Percentiles rank a stretch among this genome's conserved stretches.
Evolutionary conservation across 257 asterid species (phyloP).

Genomic region (Penstemon newberryi): DNA sequence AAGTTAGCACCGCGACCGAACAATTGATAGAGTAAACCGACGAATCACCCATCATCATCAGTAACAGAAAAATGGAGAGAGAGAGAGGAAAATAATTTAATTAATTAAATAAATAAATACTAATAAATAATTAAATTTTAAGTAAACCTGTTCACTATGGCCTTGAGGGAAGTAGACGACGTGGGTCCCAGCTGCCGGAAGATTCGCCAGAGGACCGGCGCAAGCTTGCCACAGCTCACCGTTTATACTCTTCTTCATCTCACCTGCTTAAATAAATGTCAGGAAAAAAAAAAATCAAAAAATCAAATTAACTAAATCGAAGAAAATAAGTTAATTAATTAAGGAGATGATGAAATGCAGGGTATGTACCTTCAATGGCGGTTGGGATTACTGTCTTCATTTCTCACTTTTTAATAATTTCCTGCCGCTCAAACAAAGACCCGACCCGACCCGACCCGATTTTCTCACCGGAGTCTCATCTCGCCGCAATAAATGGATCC

Average conservation of each 20-base stretch:
- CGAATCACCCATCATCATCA: no score
- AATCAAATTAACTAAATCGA: no score
- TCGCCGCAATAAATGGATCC: no score
- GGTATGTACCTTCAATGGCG: neutral
- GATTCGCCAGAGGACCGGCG: slow-evolving; percentile 87
- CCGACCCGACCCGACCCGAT: no score
- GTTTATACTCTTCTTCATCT: slow-evolving; percentile 67
- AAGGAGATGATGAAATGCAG: no score
- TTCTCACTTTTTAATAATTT: neutral
- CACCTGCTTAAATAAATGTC: slow-evolving; percentile 42
- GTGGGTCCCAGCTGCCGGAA: slow-evolving; percentile 98
- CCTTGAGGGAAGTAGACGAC: slow-evolving; percentile 95
- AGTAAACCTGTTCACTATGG: slow-evolving; percentile 81
- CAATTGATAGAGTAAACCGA: no score
- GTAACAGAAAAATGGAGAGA: no score
- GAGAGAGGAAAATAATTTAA: neutral
- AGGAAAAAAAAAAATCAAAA: neutral
- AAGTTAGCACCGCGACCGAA: slow-evolving; percentile 37
- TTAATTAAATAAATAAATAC: neutral
- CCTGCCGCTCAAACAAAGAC: no score
- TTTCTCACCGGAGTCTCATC: no score
- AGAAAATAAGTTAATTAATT: no score
- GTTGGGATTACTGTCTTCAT: neutral
- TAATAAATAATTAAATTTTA: neutral
- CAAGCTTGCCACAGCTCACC: slow-evolving; percentile 93